A percentile compares a stretch with the other conserved stretches of the same genome.
Evolutionary conservation across 2,329 filamentous ascomycete genomes (phyloP).

Genomic region (Penicillium hesseltinei): DNA sequence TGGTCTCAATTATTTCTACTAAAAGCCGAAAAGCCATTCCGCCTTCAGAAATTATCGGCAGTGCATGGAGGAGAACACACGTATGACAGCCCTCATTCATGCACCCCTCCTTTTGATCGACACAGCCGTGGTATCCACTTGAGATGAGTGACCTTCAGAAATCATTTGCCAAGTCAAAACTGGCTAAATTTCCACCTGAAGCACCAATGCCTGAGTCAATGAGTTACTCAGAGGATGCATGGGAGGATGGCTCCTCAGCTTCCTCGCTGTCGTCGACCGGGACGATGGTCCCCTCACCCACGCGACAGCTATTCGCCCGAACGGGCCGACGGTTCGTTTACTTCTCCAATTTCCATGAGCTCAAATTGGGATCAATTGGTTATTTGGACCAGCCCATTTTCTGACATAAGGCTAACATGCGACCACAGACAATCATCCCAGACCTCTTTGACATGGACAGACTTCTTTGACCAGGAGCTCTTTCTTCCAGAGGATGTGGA

Average conservation of each 20-base stretch:
- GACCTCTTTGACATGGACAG: conserved; percentile 76
- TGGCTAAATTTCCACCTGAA: conserved; percentile 61
- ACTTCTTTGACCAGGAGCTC: conserved; percentile 87
- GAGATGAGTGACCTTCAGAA: conserved; percentile 78
- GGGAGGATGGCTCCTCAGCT: conserved; percentile 66
- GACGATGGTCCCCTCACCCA: conserved; percentile 79
- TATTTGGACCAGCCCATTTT: no score
- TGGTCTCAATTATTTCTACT: neutral
- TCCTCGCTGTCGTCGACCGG: conserved; percentile 91
- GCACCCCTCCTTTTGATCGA: conserved; percentile 1
- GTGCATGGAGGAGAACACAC: neutral
- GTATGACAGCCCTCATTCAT: neutral
- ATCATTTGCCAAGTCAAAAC: conserved; percentile 73
- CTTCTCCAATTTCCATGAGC: neutral
- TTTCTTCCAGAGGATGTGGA: conserved; percentile 54
- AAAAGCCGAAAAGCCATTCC: neutral
- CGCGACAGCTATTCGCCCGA: conserved; percentile 69
- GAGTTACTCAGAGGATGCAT: conserved; percentile 27
- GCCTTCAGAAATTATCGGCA: no score
- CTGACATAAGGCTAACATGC: neutral
- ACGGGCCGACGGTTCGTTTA: conserved; percentile 59
- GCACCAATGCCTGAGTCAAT: conserved; percentile 48
- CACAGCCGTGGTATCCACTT: conserved; percentile 5
- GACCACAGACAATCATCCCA: conserved; percentile 41
- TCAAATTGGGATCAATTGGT: neutral